Evolutionary conservation across 345 rosid genomes (phyloP).

Genomic region (Hibiscus trionum): DNA sequence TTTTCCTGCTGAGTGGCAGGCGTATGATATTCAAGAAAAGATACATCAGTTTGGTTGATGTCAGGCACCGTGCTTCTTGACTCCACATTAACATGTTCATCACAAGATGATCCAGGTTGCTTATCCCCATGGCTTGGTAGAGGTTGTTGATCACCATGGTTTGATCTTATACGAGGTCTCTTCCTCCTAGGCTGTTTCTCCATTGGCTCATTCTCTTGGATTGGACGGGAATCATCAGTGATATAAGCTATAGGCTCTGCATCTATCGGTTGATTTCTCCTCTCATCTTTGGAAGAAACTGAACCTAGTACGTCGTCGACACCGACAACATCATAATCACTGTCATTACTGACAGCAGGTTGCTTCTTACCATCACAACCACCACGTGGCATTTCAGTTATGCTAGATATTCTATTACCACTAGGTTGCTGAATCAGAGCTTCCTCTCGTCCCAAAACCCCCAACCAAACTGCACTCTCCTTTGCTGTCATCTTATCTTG

Average conservation of each 20-base stretch:
- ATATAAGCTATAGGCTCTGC: conserved; percentile 23
- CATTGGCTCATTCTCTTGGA: conserved; percentile 33
- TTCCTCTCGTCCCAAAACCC: conserved; percentile 81
- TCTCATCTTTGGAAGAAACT: conserved; percentile 70
- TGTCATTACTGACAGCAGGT: conserved; percentile 46
- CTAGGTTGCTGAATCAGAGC: conserved; percentile 69
- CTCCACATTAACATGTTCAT: neutral
- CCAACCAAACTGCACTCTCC: conserved; percentile 98
- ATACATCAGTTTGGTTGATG: conserved; percentile 42
- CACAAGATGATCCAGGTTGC: neutral
- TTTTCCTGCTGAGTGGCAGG: conserved; percentile 27
- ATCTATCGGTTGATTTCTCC: conserved; percentile 37
- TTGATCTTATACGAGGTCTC: neutral
- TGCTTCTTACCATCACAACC: conserved; percentile 37
- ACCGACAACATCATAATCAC: conserved; percentile 86
- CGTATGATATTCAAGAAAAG: conserved; percentile 35
- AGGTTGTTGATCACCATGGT: neutral
- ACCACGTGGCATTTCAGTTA: conserved; percentile 58
- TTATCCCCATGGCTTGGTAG: neutral
- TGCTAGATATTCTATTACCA: conserved; percentile 75
- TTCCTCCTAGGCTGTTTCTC: conserved; percentile 27
- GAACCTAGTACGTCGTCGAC: conserved; percentile 61
- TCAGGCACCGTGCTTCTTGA: conserved; percentile 16
- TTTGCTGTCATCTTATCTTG: conserved; percentile 99
- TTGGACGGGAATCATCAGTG: conserved; percentile 15